phyloP scores from a whole-genome alignment of 768 basidiomycete species.

The Gymnopilus dilepis region DNA sequence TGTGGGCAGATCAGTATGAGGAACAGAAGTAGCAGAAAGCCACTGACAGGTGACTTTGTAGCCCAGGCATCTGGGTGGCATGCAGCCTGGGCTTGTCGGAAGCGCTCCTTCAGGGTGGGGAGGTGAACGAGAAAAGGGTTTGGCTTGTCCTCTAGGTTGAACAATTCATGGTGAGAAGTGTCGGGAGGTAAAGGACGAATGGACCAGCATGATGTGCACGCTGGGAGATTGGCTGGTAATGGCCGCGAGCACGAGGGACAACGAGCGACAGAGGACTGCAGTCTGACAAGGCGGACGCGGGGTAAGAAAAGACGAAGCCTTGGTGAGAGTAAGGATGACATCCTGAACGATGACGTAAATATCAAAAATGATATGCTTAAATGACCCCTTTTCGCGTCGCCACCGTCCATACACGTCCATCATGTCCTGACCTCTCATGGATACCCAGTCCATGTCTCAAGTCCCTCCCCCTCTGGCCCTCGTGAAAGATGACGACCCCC shows the following conservation, averaged over 20 bases:
- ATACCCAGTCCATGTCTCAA: slow-evolving; percentile 12
- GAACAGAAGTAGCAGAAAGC: slow-evolving; percentile 7
- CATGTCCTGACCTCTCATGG: slow-evolving; percentile 19
- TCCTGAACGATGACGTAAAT: slow-evolving; percentile 19
- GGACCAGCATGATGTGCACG: slow-evolving; percentile 73
- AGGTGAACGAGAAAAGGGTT: slow-evolving; percentile 78
- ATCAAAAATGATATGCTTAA: not conserved
- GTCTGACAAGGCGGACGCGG: not conserved
- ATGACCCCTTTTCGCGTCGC: slow-evolving; percentile 7
- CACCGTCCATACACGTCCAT: not conserved
- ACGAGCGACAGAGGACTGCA: slow-evolving; percentile 9
- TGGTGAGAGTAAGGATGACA: slow-evolving; percentile 18
- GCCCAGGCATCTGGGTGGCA: slow-evolving; percentile 92
- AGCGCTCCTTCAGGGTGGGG: slow-evolving; percentile 62
- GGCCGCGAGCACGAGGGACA: slow-evolving; percentile 70
- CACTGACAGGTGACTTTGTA: slow-evolving; percentile 61
- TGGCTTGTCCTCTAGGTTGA: slow-evolving; percentile 62
- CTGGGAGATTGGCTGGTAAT: slow-evolving; percentile 71
- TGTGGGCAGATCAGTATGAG: slow-evolving; percentile 28
- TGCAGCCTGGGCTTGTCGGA: slow-evolving; percentile 71
- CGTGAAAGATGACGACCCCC: slow-evolving; percentile 43
- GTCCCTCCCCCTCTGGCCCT: slow-evolving; percentile 46
- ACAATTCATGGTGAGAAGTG: slow-evolving; percentile 68
- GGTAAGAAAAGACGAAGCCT: not conserved
- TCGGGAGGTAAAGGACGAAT: slow-evolving; percentile 63